phyloP scores from a whole-genome alignment of 1,139 yeast genomes.

The Blastobotrys apis region DNA sequence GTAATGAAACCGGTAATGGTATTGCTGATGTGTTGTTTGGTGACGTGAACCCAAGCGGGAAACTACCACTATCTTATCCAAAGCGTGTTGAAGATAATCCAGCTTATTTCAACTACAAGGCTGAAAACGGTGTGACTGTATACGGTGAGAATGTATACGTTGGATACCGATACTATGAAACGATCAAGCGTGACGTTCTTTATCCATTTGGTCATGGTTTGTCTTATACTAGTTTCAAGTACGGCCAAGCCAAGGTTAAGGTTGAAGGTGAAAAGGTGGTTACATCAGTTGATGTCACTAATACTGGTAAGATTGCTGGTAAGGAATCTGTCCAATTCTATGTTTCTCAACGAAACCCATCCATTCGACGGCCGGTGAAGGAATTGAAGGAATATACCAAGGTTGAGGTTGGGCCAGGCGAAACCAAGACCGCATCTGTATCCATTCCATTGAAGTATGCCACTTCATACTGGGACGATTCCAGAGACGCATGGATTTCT shows the following conservation, averaged over 20 bases:
- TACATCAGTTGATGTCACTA: conserved; percentile 42
- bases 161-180: conserved; percentile 59
- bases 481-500: conserved; percentile 47
- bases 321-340: conserved; percentile 48
- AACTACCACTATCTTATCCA: conserved; percentile 58
- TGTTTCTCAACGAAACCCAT: conserved; percentile 40
- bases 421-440: conserved; percentile 39
- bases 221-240: conserved; percentile 49
- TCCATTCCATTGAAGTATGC: conserved; percentile 45
- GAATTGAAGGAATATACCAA: conserved; percentile 56
- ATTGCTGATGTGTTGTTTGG: conserved; percentile 60
- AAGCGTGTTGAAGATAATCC: conserved; percentile 46
- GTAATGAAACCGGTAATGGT: conserved; percentile 48
- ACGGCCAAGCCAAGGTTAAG: conserved; percentile 20
- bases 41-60: conserved; percentile 61
- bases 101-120: conserved; percentile 42
- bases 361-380: conserved; percentile 49
- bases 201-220: conserved; percentile 62
- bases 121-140: conserved; percentile 49
- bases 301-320: conserved; percentile 43
- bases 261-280: conserved; percentile 34
- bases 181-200: conserved; percentile 42
- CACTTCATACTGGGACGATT: conserved; percentile 51
- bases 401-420: conserved; percentile 43
- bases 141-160: conserved; percentile 57